Conservation (phyloP, 108 stramenopile genomes). For the Pseudonitzschia delicatissima region DNA sequence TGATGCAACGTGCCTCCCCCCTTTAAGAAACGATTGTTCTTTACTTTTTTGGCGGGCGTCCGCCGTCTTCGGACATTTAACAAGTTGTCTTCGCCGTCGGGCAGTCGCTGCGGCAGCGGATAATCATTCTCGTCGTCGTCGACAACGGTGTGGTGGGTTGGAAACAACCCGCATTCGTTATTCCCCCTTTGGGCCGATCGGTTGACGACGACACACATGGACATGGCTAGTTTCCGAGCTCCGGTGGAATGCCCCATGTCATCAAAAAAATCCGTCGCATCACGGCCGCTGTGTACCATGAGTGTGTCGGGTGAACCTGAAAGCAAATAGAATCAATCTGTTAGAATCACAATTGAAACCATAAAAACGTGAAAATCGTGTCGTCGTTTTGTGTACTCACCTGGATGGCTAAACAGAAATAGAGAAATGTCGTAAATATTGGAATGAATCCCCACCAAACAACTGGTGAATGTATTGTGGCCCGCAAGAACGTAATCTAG, state of each 20-base stretch:
- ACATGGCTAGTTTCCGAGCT: conserved; percentile 56
- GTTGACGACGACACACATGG: conserved; percentile 63
- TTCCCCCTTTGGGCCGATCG: conserved; percentile 28
- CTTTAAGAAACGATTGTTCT: background rate
- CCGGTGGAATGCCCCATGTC: conserved; percentile 79
- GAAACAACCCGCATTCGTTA: conserved; percentile 24
- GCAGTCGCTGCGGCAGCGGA: conserved; percentile 7
- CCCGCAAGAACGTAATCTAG: conserved; percentile 74
- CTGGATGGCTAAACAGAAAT: conserved; percentile 88
- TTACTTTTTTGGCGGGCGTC: background rate
- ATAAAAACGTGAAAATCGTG: background rate
- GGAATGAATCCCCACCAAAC: conserved; percentile 87
- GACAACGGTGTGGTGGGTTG: conserved; percentile 20
- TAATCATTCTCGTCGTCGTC: background rate
- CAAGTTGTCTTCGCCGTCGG: conserved; percentile 18
- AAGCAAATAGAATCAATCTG: background rate
- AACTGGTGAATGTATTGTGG: conserved; percentile 49
- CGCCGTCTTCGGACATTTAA: conserved; percentile 9
- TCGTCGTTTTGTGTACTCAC: too few species aligned
- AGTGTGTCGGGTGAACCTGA: conserved; percentile 87
- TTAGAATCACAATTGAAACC: background rate
- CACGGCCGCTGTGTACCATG: conserved; percentile 84
- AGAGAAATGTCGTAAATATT: conserved; percentile 86
- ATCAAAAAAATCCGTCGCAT: conserved; percentile 89
- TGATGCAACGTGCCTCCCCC: conserved; percentile 18